These are phyloP conservation scores for Aristolochia fimbriata DNA, from an alignment of 164 flowering plant species.

Conservation along the genomic window DNA sequence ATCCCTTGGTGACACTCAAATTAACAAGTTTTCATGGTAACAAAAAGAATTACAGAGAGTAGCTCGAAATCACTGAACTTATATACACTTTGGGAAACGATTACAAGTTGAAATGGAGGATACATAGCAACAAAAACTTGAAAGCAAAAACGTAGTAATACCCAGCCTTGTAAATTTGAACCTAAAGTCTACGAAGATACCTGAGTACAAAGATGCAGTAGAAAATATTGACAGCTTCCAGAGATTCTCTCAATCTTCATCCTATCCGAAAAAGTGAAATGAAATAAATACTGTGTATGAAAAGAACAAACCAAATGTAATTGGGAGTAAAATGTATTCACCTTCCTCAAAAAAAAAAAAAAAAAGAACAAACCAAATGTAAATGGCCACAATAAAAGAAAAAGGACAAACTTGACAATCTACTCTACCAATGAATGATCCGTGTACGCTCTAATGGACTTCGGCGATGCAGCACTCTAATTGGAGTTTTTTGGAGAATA, in stretches of 20 bases:
- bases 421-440: conserved; percentile 71
- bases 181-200: conserved; percentile 19
- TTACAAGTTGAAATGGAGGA: too few relatives aligned
- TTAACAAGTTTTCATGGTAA: too few relatives aligned
- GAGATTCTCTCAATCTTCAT: conserved; percentile 67
- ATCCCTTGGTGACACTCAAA: too few relatives aligned
- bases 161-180: too few relatives aligned
- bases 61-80: too few relatives aligned
- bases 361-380: background rate
- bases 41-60: too few relatives aligned
- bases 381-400: background rate
- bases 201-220: conserved; percentile 91
- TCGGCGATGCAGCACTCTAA: conserved; percentile 95
- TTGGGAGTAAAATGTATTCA: too few relatives aligned
- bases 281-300: too few relatives aligned
- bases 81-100: too few relatives aligned
- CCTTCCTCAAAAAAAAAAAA: conserved; percentile 1
- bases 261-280: conserved; percentile 34
- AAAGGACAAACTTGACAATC: background rate
- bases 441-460: conserved; percentile 91
- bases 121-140: background rate
- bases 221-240: conserved; percentile 74
- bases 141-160: background rate
- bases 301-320: conserved; percentile 1
- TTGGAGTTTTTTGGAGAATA: conserved; percentile 75